Conservation (phyloP, 1,284 basidiomycete species). For the Sanghuangporus baumii region DNA sequence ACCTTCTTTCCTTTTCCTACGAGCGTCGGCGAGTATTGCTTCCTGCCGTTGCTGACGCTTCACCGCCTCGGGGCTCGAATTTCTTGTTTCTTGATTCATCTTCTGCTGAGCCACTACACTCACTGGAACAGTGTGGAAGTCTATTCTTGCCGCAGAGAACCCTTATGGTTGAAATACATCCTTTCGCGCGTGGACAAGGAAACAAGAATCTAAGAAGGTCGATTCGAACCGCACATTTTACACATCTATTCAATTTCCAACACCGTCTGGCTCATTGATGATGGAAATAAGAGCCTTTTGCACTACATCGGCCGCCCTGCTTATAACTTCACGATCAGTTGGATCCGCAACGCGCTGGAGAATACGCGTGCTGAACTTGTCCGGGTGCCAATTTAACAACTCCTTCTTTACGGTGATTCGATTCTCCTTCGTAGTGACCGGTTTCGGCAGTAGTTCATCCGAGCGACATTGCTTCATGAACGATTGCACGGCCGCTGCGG, state of each 20-base stretch:
- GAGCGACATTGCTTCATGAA: neutral
- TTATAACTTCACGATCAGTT: neutral
- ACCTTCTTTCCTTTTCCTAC: too few relatives aligned
- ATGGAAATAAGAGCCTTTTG: neutral
- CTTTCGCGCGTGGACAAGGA: too few relatives aligned
- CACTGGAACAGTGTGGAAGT: too few relatives aligned
- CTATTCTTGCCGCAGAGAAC: too few relatives aligned
- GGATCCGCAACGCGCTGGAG: neutral
- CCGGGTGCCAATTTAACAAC: conserved; percentile 72
- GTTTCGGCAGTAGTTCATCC: neutral
- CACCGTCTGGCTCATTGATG: too few relatives aligned
- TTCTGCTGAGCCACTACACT: too few relatives aligned
- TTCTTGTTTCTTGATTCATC: too few relatives aligned
- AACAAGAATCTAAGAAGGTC: neutral
- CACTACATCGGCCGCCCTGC: neutral
- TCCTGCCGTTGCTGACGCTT: too few relatives aligned
- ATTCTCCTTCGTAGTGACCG: conserved; percentile 45
- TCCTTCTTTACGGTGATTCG: conserved; percentile 45
- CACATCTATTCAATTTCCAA: neutral
- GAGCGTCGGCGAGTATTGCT: too few relatives aligned
- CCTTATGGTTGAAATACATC: too few relatives aligned
- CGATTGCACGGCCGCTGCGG: neutral
- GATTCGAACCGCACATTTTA: neutral
- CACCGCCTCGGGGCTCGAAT: too few relatives aligned
- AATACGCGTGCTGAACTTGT: conserved; percentile 42